Evolutionary conservation across 208 protist species (phyloP), one percentile per base, ranked within the genome.

Genomic region (Acanthamoeba triangularis): DNA sequence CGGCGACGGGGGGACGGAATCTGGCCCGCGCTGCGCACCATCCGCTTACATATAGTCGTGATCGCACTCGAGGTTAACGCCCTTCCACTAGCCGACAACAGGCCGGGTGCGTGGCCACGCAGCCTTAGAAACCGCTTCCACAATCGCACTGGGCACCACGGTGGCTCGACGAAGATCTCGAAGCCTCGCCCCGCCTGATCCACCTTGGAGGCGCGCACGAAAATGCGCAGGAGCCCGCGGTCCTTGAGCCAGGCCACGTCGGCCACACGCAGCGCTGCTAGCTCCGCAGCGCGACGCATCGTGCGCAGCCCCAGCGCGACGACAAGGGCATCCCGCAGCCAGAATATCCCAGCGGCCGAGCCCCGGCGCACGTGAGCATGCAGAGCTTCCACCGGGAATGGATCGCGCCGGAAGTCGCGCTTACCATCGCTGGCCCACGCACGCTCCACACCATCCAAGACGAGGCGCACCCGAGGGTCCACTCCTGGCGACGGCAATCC

Each of bases 131-230:
- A 82, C 3, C 25, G 74, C 5, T 37, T 2, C 0, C 30, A 23
- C 37, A 82, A 37, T 13, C 37, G 74, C 11, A 82, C 37, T 1
- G 44, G 41, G 44, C 74, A 82, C 74, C 74, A 82, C 4, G 74
- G 74, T 1, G 74, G 10, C 37, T 82, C 37, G 6, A 82, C 37
- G 18, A 82, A 82, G 37, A 82, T 20, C 11, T 82, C 37, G 2
- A 82, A 82, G 7, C 37, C 74, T n/a, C 74, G 74, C 7, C 74
- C 74, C 30, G 74, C 74, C 74, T 82, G 74, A 18, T 82, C 74
- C 35, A 82, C 74, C 44, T 82, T 82, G 28, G 74, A 82, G 33
- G 74, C 52, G 2, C 37, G 0, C 10, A 82, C 23, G 14, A 30
- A 82, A 5, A 82, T 28, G 10, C 37, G 37, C 74, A 82, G 74